A percentile compares a stretch with the other conserved stretches of the same genome.
These are phyloP conservation scores for Diaporthe velutina DNA, from an alignment of 2,329 filamentous ascomycete genomes.

Conservation along the genomic window DNA sequence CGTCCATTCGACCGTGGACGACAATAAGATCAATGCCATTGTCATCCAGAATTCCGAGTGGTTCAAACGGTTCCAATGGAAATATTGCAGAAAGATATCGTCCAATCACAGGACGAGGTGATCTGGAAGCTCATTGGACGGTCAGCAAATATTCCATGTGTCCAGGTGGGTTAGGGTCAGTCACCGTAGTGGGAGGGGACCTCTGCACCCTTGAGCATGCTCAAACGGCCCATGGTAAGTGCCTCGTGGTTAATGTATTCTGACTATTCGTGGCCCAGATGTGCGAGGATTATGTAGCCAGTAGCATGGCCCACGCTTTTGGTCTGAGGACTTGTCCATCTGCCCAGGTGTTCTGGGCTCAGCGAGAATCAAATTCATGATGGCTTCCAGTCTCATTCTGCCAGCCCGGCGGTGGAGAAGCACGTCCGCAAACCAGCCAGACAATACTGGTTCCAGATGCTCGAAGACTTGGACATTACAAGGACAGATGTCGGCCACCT, in stretches of 20 bases:
- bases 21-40: neutral
- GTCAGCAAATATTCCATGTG: neutral
- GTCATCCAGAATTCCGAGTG: neutral
- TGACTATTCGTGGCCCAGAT: too few species aligned
- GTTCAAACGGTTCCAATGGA: neutral
- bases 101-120: constrained; percentile 2
- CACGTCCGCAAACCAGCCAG: neutral
- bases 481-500: neutral
- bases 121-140: neutral
- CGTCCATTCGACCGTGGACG: neutral
- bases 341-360: neutral
- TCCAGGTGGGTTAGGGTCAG: neutral
- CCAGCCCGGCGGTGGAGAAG: neutral
- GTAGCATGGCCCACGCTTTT: neutral
- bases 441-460: neutral
- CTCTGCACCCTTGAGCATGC: neutral
- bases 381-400: neutral
- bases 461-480: too few species aligned
- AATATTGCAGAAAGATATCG: neutral
- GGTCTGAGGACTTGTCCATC: neutral
- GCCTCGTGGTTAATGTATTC: too few species aligned
- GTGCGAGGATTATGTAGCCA: neutral
- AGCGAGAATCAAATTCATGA: neutral
- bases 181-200: neutral
- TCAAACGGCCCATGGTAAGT: neutral